Conservation (phyloP, 2,329 filamentous ascomycete species). For the Diaporthe ilicicola region DNA sequence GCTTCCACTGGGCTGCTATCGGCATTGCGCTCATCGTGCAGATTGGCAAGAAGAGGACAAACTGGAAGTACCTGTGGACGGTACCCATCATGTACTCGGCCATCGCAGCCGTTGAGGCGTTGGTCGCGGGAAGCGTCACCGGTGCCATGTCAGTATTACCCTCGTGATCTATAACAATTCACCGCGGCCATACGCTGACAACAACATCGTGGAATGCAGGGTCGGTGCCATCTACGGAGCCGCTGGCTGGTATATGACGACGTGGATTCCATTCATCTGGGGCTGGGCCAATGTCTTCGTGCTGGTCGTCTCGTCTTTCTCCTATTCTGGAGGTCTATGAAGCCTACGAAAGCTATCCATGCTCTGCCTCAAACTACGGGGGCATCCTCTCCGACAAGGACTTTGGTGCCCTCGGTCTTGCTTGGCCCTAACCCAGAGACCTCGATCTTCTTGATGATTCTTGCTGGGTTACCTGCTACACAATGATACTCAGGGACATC, state of each 20-base stretch:
- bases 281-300: constrained; percentile 84
- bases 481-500: constrained; percentile 71
- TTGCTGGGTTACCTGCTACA: constrained; percentile 74
- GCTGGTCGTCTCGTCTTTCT: constrained; percentile 86
- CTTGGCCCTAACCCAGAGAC: constrained; percentile 36
- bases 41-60: constrained; percentile 61
- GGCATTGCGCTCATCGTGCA: constrained; percentile 78
- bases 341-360: not conserved
- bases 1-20: constrained; percentile 78
- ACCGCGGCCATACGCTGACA: not conserved
- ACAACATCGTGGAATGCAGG: constrained; percentile 51
- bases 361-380: constrained; percentile 4
- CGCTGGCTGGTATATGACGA: constrained; percentile 90
- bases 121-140: constrained; percentile 83
- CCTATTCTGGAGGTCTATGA: constrained; percentile 89
- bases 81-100: constrained; percentile 76
- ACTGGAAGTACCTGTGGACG: constrained; percentile 73
- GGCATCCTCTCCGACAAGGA: constrained; percentile 28
- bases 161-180: not conserved
- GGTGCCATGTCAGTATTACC: constrained; percentile 73
- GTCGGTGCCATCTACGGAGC: constrained; percentile 82
- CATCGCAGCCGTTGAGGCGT: constrained; percentile 77
- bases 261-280: constrained; percentile 93
- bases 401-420: not conserved
- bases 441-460: constrained; percentile 57